phyloP scores from a whole-genome alignment of 139 green algal genomes.

The Trebouxia sp. region DNA sequence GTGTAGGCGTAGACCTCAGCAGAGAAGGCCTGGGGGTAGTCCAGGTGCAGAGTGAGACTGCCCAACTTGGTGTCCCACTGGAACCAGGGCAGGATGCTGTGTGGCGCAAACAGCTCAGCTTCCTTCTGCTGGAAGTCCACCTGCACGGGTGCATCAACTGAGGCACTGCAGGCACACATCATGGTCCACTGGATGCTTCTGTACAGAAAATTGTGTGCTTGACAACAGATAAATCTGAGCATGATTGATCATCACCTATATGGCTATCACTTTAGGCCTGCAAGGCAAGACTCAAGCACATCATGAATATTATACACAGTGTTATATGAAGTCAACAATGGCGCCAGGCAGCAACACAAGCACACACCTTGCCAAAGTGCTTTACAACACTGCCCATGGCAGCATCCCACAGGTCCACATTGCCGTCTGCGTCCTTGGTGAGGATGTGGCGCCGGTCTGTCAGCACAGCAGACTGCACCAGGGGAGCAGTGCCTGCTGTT shows the following conservation, averaged over 20 bases:
- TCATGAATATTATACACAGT: no score
- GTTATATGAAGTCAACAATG: no score
- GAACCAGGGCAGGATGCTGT: constrained; percentile 78
- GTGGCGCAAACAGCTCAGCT: constrained; percentile 68
- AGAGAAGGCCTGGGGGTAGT: constrained; percentile 74
- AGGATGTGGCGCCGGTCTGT: constrained; percentile 75
- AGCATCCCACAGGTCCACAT: constrained; percentile 76
- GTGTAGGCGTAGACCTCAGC: constrained; percentile 75
- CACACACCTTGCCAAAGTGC: constrained; percentile 32
- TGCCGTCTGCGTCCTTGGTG: constrained; percentile 60
- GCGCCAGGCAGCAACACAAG: no score
- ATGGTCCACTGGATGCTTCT: background rate
- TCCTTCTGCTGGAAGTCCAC: constrained; percentile 57
- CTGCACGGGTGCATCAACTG: constrained; percentile 23
- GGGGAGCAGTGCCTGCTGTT: constrained; percentile 33
- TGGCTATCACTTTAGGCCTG: no score
- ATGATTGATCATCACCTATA: no score
- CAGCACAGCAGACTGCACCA: constrained; percentile 45
- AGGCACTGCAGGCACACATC: background rate
- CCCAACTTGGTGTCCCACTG: constrained; percentile 67
- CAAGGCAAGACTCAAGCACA: no score
- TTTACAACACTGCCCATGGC: constrained; percentile 51
- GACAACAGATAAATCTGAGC: no score
- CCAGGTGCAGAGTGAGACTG: constrained; percentile 70
- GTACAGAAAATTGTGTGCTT: no score